Evolutionary conservation across 371 early-diverging fungal genomes (phyloP).

Genomic region (Mucor piriformis): DNA sequence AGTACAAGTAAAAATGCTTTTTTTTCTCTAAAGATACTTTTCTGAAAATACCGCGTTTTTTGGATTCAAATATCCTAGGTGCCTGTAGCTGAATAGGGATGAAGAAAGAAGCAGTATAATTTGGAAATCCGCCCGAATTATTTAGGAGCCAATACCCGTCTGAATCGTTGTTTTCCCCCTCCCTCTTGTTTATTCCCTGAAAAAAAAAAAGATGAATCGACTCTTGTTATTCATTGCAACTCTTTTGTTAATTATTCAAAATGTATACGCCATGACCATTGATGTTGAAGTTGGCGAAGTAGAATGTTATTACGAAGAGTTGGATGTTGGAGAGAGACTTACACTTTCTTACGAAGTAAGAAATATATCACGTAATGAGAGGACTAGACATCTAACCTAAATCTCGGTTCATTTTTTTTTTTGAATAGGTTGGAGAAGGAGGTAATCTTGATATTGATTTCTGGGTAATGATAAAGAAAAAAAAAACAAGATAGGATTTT

Average conservation of each 20-base stretch:
- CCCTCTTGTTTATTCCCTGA: not conserved
- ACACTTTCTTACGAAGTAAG: constrained; percentile 68
- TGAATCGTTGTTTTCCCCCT: constrained; percentile 7
- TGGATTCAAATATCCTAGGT: no score
- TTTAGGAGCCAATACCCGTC: constrained; percentile 15
- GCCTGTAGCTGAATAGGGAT: no score
- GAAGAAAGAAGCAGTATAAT: not conserved
- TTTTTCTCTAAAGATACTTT: no score
- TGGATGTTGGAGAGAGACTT: constrained; percentile 64
- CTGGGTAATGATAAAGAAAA: constrained; percentile 51
- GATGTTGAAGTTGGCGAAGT: constrained; percentile 16
- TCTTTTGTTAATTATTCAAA: constrained; percentile 14
- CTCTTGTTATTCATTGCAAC: constrained; percentile 13
- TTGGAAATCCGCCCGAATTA: not conserved
- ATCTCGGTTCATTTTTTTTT: not conserved
- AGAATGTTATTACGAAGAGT: constrained; percentile 65
- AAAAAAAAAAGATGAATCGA: constrained; percentile 11
- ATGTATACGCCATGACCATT: constrained; percentile 7
- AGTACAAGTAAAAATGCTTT: no score
- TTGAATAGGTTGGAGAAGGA: constrained; percentile 65
- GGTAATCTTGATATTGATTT: constrained; percentile 77
- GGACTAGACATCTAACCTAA: not conserved
- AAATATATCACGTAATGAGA: not conserved
- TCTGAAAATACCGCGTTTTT: no score
- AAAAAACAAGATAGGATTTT: not conserved